A percentile compares a stretch with the other conserved stretches of the same genome.
These are phyloP conservation scores for Musa troglodytarum DNA, from an alignment of 176 grass and related monocot species.

Conservation along the genomic window DNA sequence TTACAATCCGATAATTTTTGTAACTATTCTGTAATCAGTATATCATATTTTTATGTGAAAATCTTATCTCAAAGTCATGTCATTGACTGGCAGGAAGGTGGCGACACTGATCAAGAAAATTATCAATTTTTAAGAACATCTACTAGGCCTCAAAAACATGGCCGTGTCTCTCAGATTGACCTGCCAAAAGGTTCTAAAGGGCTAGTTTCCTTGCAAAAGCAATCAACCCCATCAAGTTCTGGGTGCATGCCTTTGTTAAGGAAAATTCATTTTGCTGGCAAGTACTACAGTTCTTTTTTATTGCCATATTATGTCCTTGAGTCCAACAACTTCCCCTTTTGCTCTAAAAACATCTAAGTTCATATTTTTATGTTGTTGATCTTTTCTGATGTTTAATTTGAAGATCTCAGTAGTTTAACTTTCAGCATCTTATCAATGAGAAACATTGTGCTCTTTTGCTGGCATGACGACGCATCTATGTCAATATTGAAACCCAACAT, in stretches of 20 bases:
- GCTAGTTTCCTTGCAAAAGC: slow-evolving; percentile 3
- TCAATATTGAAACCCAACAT: not conserved
- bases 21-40: not conserved
- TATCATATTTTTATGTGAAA: not conserved
- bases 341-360: not conserved
- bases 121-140: slow-evolving; percentile 23
- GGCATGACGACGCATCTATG: not conserved
- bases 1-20: not conserved
- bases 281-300: slow-evolving; percentile 10
- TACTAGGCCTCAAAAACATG: slow-evolving; percentile 22
- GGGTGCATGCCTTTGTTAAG: slow-evolving; percentile 34
- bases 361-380: not conserved
- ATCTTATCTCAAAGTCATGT: not conserved
- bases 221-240: slow-evolving; percentile 24
- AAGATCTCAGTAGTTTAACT: too few species aligned
- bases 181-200: slow-evolving; percentile 24
- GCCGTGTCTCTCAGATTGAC: slow-evolving; percentile 11
- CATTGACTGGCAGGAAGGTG: slow-evolving; percentile 31
- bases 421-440: too few species aligned
- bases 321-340: not conserved
- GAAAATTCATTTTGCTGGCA: slow-evolving; percentile 37
- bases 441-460: too few species aligned
- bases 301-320: not conserved
- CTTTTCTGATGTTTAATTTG: not conserved
- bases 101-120: slow-evolving; percentile 19